Base-by-base conservation (phyloP, 202 grass and related monocot genomes). In the Panicum virgatum region DNA sequence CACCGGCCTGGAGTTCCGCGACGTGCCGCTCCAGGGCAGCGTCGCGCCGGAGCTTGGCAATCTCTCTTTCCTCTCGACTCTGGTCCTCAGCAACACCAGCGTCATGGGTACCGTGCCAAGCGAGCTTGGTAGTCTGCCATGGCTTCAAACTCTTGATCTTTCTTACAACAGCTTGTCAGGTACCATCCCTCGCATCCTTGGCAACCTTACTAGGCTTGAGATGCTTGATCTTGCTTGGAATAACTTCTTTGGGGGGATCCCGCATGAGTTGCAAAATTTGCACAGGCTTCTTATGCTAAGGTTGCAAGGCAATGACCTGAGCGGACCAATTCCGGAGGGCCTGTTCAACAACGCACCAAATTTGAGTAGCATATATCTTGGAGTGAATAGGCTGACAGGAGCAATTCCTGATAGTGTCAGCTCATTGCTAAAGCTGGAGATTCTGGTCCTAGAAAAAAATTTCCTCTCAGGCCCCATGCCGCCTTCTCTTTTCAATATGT, bases 11-110 rank as follows among this genome's bases (percentile, higher is more conserved):
- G 39, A 70, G 40, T 44, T 91, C 16, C 42, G 7, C 4, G 44
- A 72, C 18, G 15, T 90, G 77, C 60, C 79, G 4, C 82, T 94
- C 43, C 26, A 66, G 7, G 88, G 88, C 9, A 54, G 74, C 43
- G 86, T 91, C 27, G 7, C 82, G 9, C 65, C 85, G 1, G 37
- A 86, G 75, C 64, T 93, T 20, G 88, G 80, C 45, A 91, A 91
- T 71, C 91, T 94, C 62, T 86, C 91, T 36, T 94, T 88, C 61
- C 78, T 94, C 70, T 46, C 67, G 37, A 47, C 48, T 39, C 69
- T 94, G 38, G 72, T 69, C 64, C 75, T 94, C 82, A 65, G 44
- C 44, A 81, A 83, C 57, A 74, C 66, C 75, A 60, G 75, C 45
- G 37, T 94, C 32, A 36, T 10, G 6, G 85, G 91, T 7, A 30